Evolutionary conservation across 352 stramenopile species (phyloP).

Genomic region (Pythium folliculosum): DNA sequence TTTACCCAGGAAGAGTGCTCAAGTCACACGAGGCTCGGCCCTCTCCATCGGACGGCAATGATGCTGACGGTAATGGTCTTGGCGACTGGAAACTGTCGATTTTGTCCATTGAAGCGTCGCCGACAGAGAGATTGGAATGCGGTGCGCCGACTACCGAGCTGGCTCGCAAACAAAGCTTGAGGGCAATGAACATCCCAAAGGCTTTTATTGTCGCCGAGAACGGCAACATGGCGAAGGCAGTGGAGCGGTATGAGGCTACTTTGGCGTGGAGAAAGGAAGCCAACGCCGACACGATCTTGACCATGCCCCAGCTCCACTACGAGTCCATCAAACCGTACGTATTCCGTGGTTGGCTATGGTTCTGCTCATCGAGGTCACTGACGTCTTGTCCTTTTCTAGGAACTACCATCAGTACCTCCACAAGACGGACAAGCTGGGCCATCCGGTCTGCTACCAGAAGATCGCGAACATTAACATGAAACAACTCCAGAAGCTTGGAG

Average conservation of each 20-base stretch:
- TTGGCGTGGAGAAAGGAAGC: slow-evolving; percentile 79
- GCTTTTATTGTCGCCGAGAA: slow-evolving; percentile 70
- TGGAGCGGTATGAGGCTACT: slow-evolving; percentile 60
- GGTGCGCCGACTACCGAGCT: background rate
- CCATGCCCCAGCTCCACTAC: slow-evolving; percentile 60
- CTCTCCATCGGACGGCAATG: background rate
- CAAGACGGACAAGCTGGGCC: slow-evolving; percentile 78
- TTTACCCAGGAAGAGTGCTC: slow-evolving; percentile 52
- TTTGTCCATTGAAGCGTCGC: slow-evolving; percentile 56
- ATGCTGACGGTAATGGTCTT: slow-evolving; percentile 23
- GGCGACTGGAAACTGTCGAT: slow-evolving; percentile 70
- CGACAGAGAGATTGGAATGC: slow-evolving; percentile 41
- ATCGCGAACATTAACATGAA: slow-evolving; percentile 83
- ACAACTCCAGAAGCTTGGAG: slow-evolving; percentile 64
- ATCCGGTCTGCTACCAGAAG: slow-evolving; percentile 84
- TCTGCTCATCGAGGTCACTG: too few species aligned
- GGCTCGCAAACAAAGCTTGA: slow-evolving; percentile 20
- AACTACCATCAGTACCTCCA: slow-evolving; percentile 80
- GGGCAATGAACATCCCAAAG: slow-evolving; percentile 36
- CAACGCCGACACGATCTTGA: slow-evolving; percentile 67
- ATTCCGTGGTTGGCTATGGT: too few species aligned
- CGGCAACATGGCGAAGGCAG: slow-evolving; percentile 60
- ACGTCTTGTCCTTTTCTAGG: slow-evolving; percentile 26
- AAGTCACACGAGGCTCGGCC: slow-evolving; percentile 33
- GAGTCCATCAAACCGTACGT: slow-evolving; percentile 66